Conservation (phyloP, 768 basidiomycete genomes). For the Mycena vitilis region DNA sequence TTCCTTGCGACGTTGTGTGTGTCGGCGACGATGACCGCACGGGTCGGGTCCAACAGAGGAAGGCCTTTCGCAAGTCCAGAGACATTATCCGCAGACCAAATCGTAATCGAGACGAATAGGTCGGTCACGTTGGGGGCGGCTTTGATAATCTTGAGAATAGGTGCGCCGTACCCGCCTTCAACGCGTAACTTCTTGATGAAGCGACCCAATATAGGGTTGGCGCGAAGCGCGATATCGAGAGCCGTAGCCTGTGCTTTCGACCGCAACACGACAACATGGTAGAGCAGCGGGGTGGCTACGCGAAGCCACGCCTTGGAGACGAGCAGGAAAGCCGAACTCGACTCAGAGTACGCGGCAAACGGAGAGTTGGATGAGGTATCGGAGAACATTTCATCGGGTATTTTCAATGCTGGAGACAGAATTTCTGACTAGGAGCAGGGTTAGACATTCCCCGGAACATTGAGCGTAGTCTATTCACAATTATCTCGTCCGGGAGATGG, state of each 20-base stretch:
- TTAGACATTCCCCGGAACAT: neutral
- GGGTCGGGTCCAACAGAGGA: conserved; percentile 28
- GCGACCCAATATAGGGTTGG: conserved; percentile 3
- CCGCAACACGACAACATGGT: conserved; percentile 26
- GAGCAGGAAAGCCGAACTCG: conserved; percentile 16
- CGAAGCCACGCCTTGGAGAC: conserved; percentile 33
- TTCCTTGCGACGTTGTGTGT: neutral
- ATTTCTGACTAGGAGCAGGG: conserved; percentile 17
- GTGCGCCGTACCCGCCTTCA: conserved; percentile 23
- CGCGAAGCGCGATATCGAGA: conserved; percentile 7
- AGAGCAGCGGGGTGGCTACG: conserved; percentile 23
- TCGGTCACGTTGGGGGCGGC: conserved; percentile 21
- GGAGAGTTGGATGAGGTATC: conserved; percentile 13
- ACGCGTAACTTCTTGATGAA: conserved; percentile 31
- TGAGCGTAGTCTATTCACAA: neutral
- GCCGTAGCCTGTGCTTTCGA: conserved; percentile 24
- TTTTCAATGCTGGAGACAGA: conserved; percentile 28
- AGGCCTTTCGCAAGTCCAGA: conserved; percentile 25
- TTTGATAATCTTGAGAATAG: conserved; percentile 25
- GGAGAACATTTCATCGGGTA: conserved; percentile 20
- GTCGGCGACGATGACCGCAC: conserved; percentile 27
- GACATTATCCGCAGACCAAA: conserved; percentile 32
- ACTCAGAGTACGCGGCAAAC: conserved; percentile 26
- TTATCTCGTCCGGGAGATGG: conserved; percentile 29
- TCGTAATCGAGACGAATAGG: conserved; percentile 18